Base-by-base conservation (phyloP, 192 early-diverging fungal genomes). In the Allomyces arbusculus region DNA sequence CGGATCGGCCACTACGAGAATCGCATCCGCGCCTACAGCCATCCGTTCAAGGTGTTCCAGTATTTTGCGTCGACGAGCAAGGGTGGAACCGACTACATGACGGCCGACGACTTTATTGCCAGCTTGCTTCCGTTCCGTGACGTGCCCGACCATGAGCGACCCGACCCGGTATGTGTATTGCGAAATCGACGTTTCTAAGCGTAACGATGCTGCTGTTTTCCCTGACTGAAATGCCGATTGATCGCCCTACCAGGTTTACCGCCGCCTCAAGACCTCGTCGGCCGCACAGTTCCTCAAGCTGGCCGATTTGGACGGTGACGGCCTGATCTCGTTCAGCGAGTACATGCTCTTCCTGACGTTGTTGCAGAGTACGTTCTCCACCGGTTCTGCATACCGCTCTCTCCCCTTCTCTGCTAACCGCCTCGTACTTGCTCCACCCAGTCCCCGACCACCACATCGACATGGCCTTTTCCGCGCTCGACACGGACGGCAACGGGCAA, bases 61-160 rank as follows among this genome's bases (percentile, higher is more conserved):
- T 75, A 76, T 62, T 76, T 76, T 69, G 74, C 74, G 8, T 71
- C 72, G 19, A 72, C 63, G 73, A 65, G 28, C 28, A 75, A 75
- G 44, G 62, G 70, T 44, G 74, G 74, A 6, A 55, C 68, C 40
- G 22, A 62, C 44, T 71, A 71, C 67, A 76, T 76, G 74, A 76
- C 74, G n/a, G 67, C 70, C 44, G 24, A 76, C 9, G 74, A 76
- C 63, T 76, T 76, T 63, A 76, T 76, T 55, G 64, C 69, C 26
- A 71, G 72, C 1, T 64, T 76, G 19, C 33, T 74, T 8, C 74
- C 74, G 11, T 73, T 70, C 50, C 66, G 69, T 44, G 61, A 66
- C 33, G 33, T 40, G 33, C 33, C 33, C 33, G 33, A 40, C 33
- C 33, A 40, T 7, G 33, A 40, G 33, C 33, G 33, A 40, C 33